Base-by-base conservation (phyloP, 2,329 filamentous ascomycete genomes). In the Moelleriella libera region DNA sequence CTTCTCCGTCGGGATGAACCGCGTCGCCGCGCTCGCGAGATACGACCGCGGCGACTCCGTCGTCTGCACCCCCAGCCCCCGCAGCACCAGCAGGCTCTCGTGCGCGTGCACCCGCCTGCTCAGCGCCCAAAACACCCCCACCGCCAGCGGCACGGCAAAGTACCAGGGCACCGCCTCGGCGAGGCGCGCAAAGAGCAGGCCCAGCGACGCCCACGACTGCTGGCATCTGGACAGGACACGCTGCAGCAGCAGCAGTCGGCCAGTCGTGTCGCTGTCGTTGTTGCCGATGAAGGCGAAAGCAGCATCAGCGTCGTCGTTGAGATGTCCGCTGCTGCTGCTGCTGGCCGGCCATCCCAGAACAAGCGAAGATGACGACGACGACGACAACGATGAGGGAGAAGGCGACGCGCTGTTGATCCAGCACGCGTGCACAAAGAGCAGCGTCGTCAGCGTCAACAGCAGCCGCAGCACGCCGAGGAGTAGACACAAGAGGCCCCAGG, bases 41-140 rank as follows among this genome's bases (percentile, higher is more conserved):
- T 86, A 88, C 7, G 80, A 83, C 12, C 51, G 51, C 5, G 63
- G 51, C 7, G 82, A 80, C 30, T 79, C 82, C 6, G 78, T 83
- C 3, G 88, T 96, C 69, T 98, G 92, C 46, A 98, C 83, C 6
- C 92, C 92, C 11, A 98, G 73, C 0, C 89, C 88, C 28, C 88
- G 80, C 54, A 98, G 80, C 5, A 96, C 85, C 2, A 96, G 78
- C 6, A 98, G 74, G 6, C 85, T 88, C 70, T 98, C 92, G 61
- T 87, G 80, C 66, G 68, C 65, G 59, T 75, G 71, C 12, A 72
- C 62, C 41, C 71, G 69, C 6, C 63, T 61, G 11, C 72, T 62
- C 5, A 73, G 61, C 3, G 66, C 50, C 59, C 71, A 76, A 7
- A 75, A 58, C 2, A 67, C 58, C 0, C 52, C 55, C 0, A 51